Evolutionary conservation across 495 filamentous ascomycete genomes (phyloP).

Genomic region (Margaritispora aquatica): DNA sequence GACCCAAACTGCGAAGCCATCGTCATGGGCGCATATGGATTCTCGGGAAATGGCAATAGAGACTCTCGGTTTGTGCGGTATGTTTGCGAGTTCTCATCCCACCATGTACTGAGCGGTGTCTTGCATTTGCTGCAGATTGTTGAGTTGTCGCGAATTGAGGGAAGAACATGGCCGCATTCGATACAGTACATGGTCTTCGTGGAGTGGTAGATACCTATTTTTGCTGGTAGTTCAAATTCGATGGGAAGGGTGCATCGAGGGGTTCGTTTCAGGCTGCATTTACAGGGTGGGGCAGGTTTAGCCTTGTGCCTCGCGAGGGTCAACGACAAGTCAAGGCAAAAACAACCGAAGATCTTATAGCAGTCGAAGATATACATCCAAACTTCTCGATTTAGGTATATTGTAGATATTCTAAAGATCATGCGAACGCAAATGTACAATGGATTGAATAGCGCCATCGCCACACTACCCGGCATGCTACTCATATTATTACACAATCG

Average conservation of each 20-base stretch:
- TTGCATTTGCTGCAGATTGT: conserved; percentile 25
- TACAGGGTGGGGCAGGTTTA: not conserved
- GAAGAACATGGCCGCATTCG: conserved; percentile 20
- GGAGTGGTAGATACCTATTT: not conserved
- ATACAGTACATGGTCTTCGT: conserved; percentile 18
- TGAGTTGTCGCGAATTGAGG: conserved; percentile 13
- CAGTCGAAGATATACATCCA: no score
- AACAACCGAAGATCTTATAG: no score
- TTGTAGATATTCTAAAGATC: no score
- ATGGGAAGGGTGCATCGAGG: not conserved
- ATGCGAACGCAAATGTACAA: not conserved
- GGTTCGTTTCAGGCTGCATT: not conserved
- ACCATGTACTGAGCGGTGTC: conserved; percentile 21
- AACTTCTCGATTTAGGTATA: no score
- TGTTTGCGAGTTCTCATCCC: conserved; percentile 23
- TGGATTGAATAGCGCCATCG: not conserved
- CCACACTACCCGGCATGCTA: not conserved
- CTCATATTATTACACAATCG: not conserved
- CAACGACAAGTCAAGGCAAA: no score
- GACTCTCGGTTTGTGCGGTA: conserved; percentile 22
- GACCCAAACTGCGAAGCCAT: not conserved
- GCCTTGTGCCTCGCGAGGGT: not conserved
- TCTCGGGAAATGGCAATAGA: conserved; percentile 6
- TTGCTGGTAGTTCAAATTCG: not conserved
- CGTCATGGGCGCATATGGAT: not conserved